Conservation (phyloP, 495 filamentous ascomycete species). For the Elaphomyces granulatus region DNA sequence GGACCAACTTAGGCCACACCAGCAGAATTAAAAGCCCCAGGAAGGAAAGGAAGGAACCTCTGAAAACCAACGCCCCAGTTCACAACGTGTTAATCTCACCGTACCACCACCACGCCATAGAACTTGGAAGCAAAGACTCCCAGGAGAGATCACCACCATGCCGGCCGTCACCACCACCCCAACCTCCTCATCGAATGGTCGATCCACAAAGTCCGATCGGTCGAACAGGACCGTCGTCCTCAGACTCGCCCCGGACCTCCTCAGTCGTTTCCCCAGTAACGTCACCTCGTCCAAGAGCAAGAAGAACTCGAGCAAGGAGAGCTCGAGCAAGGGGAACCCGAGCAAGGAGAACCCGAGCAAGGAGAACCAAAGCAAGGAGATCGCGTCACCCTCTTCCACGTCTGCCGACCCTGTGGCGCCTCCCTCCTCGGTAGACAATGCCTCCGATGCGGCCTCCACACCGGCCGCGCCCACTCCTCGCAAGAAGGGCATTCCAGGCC, state of each 20-base stretch:
- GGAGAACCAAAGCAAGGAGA: slow-evolving; percentile 24
- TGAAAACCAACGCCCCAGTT: too few species aligned
- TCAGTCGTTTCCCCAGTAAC: slow-evolving; percentile 32
- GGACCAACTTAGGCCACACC: too few species aligned
- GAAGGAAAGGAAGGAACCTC: neutral
- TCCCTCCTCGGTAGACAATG: slow-evolving; percentile 39
- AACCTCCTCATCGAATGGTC: slow-evolving; percentile 21
- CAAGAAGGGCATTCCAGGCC: slow-evolving; percentile 41
- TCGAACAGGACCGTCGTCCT: slow-evolving; percentile 38
- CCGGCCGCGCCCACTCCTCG: slow-evolving; percentile 36
- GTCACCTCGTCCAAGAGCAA: slow-evolving; percentile 14
- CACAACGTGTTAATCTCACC: too few species aligned
- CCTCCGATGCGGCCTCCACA: slow-evolving; percentile 39
- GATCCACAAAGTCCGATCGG: slow-evolving; percentile 18
- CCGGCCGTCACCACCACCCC: slow-evolving; percentile 25
- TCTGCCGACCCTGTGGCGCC: slow-evolving; percentile 34
- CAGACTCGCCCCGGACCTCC: slow-evolving; percentile 33
- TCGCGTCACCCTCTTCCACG: slow-evolving; percentile 33
- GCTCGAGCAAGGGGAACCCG: too few species aligned
- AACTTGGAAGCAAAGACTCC: too few species aligned
- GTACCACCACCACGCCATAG: neutral
- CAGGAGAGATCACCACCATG: too few species aligned
- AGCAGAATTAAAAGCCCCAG: neutral
- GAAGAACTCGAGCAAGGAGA: slow-evolving; percentile 24
- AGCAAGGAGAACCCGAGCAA: slow-evolving; percentile 12